Conservation (phyloP, 1,284 basidiomycete species). For the Omphalotus olearius region DNA sequence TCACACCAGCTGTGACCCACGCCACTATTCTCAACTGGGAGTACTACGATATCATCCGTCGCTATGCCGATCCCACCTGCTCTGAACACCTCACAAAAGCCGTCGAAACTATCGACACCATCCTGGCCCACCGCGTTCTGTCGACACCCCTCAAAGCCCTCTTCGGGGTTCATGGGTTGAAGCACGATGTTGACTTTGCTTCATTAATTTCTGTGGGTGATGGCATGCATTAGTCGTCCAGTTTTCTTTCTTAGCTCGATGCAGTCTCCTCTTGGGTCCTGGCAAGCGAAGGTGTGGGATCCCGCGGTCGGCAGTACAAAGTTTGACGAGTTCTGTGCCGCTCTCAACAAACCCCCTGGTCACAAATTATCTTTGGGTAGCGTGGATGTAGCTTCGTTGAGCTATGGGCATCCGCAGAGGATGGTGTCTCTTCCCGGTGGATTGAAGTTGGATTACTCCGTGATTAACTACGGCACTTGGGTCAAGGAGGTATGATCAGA, state of each 20-base stretch:
- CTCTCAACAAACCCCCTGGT: constrained; percentile 42
- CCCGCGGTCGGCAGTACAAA: constrained; percentile 53
- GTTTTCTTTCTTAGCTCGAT: neutral
- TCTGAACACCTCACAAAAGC: constrained; percentile 64
- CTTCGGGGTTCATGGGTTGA: constrained; percentile 67
- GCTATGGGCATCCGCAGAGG: constrained; percentile 39
- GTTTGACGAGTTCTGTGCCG: constrained; percentile 73
- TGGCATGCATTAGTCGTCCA: neutral
- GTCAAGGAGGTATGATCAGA: constrained; percentile 54
- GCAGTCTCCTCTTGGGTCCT: constrained; percentile 37
- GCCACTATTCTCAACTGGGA: constrained; percentile 74
- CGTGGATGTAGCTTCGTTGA: constrained; percentile 26
- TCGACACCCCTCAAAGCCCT: constrained; percentile 56
- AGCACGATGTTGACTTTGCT: constrained; percentile 78
- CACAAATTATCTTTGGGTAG: neutral
- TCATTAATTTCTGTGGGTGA: constrained; percentile 54
- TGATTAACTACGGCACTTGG: constrained; percentile 76
- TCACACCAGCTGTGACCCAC: constrained; percentile 59
- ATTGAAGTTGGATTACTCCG: constrained; percentile 47
- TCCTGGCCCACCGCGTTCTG: constrained; percentile 40
- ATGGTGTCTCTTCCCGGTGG: constrained; percentile 39
- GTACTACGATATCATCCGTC: constrained; percentile 85
- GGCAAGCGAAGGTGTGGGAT: constrained; percentile 69
- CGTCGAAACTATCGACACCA: constrained; percentile 57
- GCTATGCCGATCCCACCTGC: constrained; percentile 70